Percentiles rank a stretch among this genome's conserved stretches.
Conservation (phyloP, 1,139 yeast species). For the Geotrichum australiense region DNA sequence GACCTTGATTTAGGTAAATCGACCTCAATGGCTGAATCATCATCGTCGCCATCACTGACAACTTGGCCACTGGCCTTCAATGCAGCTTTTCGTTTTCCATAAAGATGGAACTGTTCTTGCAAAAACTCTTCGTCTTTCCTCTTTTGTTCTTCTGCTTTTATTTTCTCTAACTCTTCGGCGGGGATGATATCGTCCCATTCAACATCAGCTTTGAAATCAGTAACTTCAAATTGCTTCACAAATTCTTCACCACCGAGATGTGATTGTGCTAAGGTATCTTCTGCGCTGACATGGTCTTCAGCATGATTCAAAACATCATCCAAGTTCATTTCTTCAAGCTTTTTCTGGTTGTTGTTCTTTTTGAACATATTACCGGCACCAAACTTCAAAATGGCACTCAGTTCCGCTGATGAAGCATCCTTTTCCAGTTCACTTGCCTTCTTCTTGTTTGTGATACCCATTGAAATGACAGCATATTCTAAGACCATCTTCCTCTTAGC, state of each 20-base stretch:
- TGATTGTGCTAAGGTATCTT: slow-evolving; percentile 83
- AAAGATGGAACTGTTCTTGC: slow-evolving; percentile 85
- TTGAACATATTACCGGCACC: slow-evolving; percentile 99
- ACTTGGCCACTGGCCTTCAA: slow-evolving; percentile 41
- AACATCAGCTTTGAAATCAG: slow-evolving; percentile 96
- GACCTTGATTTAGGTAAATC: slow-evolving; percentile 34
- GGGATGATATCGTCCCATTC: slow-evolving; percentile 99
- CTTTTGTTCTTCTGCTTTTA: slow-evolving; percentile 87
- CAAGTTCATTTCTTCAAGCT: slow-evolving; percentile 86
- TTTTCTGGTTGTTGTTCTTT: slow-evolving; percentile 75
- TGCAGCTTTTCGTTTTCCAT: slow-evolving; percentile 68
- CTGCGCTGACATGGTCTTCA: slow-evolving; percentile 94
- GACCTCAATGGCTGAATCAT: slow-evolving; percentile 35
- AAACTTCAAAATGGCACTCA: slow-evolving; percentile 88
- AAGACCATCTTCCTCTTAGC: slow-evolving; percentile 97
- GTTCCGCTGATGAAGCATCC: slow-evolving; percentile 68
- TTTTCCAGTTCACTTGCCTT: slow-evolving; percentile 50
- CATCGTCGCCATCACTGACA: slow-evolving; percentile 33
- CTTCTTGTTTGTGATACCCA: slow-evolving; percentile 81
- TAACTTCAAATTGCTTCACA: slow-evolving; percentile 93
- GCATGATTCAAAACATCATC: slow-evolving; percentile 97
- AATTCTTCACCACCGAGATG: slow-evolving; percentile 98
- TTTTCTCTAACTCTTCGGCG: slow-evolving; percentile 78
- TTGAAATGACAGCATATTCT: slow-evolving; percentile 93
- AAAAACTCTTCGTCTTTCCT: slow-evolving; percentile 79